Base-by-base conservation (phyloP, 2,329 filamentous ascomycete genomes). In the Macrophomina tecta region DNA sequence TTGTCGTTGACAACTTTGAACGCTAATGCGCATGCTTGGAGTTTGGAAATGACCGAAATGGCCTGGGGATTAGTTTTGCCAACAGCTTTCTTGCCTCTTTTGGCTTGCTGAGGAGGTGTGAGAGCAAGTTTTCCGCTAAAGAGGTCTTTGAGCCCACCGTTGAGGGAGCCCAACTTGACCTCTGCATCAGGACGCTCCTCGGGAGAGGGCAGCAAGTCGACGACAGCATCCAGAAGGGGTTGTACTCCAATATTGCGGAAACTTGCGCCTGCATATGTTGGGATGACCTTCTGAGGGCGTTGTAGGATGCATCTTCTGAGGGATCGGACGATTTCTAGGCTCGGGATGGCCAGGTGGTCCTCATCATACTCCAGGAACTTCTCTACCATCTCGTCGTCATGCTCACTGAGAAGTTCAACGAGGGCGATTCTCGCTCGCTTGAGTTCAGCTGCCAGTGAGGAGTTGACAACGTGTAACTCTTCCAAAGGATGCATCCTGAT, bases 1-100 rank as follows among this genome's bases (percentile, higher is more conserved):
- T 91, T 83, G 73, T 98, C 94, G 70, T 94, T 91, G 70, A 95
- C 93, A 5, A 98, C 95, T 79, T 99, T 99, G 86, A 98, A 99
- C 7, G 90, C 90, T 30, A 92, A 78, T 1, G 89, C 89, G 71
- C 89, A 91, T 38, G 85, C 85, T 70, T 88, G 83, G 1, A 98
- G 87, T 16, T 90, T 91, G 32, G 83, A 79, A n/a, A 85, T 77
- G 32, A 79, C 76, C 23, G 73, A 69, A 11, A 73, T 64, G 64
- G 76, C 60, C n/a, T 71, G 69, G 6, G 72, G 16, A n/a, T 28
- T 55, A 5, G 65, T 14, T 28, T 60, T 64, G n/a, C 40, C 23
- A 5, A 32, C 30, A 16, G 23, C 52, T 61, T 67, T 69, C 58
- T 69, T 70, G 34, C 61, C 64, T 38, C 64, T 53, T 16, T 69